A percentile compares a stretch with the other conserved stretches of the same genome.
Conservation (phyloP, 164 flowering plant species). For the Vitis amurensis region DNA sequence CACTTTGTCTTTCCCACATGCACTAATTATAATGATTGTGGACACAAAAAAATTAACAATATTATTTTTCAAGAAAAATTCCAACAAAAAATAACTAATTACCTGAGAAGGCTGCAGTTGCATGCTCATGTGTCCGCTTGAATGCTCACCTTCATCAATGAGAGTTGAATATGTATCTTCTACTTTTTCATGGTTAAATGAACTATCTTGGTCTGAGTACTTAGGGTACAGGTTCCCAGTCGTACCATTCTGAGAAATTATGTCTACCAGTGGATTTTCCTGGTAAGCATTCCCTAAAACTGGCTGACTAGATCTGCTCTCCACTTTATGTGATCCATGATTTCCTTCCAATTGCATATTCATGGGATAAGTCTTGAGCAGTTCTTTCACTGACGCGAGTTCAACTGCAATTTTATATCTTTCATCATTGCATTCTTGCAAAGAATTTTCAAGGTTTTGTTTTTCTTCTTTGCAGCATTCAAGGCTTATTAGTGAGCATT, state of each 20-base stretch:
- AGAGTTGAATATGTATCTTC: constrained; percentile 15
- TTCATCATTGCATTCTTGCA: constrained; percentile 59
- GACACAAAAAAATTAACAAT: neutral
- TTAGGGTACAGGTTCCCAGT: constrained; percentile 4
- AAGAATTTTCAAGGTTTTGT: constrained; percentile 62
- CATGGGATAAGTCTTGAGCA: constrained; percentile 25
- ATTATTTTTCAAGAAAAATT: neutral
- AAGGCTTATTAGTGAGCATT: constrained; percentile 77
- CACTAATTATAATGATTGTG: neutral
- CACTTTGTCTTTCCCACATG: neutral
- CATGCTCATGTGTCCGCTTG: constrained; percentile 9
- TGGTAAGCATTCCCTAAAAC: neutral
- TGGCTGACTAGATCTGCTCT: constrained; percentile 12
- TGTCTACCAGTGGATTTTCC: constrained; percentile 1
- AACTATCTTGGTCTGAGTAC: constrained; percentile 11
- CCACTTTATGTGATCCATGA: constrained; percentile 10
- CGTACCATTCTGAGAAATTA: constrained; percentile 2
- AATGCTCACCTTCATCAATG: constrained; percentile 18
- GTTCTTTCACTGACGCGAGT: constrained; percentile 38
- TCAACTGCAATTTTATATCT: constrained; percentile 46
- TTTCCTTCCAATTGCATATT: constrained; percentile 18
- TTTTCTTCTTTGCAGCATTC: constrained; percentile 96
- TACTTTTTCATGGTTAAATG: constrained; percentile 13
- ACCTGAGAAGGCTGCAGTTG: constrained; percentile 29
- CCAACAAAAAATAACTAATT: constrained; percentile 1